Evolutionary conservation across 441 rosid species (phyloP).

Genomic region (Euphorbia corollata): DNA sequence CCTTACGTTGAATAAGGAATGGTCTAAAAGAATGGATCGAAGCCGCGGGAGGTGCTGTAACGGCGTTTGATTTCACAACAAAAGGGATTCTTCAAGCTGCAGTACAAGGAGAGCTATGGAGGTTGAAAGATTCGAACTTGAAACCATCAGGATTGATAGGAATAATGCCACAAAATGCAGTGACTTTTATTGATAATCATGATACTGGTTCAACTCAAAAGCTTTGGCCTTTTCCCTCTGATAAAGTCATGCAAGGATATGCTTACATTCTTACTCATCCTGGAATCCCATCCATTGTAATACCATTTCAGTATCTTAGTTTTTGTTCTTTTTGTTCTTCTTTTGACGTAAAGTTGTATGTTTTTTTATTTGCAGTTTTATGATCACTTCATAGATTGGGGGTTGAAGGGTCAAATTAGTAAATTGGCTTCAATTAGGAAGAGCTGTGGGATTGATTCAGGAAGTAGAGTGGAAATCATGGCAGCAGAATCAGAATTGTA

Average conservation of each 20-base stretch:
- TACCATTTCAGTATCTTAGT: conserved; percentile 10
- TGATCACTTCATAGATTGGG: conserved; percentile 62
- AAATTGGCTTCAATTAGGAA: conserved; percentile 40
- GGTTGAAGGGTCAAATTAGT: conserved; percentile 42
- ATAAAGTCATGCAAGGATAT: conserved; percentile 83
- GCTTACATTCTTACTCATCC: conserved; percentile 79
- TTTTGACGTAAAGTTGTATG: background rate
- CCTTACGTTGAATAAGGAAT: too few species aligned
- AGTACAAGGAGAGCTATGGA: conserved; percentile 63
- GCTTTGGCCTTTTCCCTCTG: conserved; percentile 67
- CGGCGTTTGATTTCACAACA: conserved; percentile 77
- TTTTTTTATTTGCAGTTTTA: conserved; percentile 39
- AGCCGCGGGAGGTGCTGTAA: conserved; percentile 47
- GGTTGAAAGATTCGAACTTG: conserved; percentile 57
- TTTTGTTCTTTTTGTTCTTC: too few species aligned
- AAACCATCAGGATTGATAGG: conserved; percentile 83
- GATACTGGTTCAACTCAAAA: conserved; percentile 68
- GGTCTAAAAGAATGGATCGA: conserved; percentile 50
- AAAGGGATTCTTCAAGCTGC: conserved; percentile 73
- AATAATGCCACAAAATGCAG: conserved; percentile 55
- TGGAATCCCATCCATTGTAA: conserved; percentile 65
- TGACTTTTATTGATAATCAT: conserved; percentile 76
- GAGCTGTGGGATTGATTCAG: conserved; percentile 31
- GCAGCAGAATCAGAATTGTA: conserved; percentile 50
- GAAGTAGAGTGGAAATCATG: conserved; percentile 40